These are phyloP conservation scores for Penicillium sp. DNA, from an alignment of 2,329 filamentous ascomycete species.

Conservation along the genomic window DNA sequence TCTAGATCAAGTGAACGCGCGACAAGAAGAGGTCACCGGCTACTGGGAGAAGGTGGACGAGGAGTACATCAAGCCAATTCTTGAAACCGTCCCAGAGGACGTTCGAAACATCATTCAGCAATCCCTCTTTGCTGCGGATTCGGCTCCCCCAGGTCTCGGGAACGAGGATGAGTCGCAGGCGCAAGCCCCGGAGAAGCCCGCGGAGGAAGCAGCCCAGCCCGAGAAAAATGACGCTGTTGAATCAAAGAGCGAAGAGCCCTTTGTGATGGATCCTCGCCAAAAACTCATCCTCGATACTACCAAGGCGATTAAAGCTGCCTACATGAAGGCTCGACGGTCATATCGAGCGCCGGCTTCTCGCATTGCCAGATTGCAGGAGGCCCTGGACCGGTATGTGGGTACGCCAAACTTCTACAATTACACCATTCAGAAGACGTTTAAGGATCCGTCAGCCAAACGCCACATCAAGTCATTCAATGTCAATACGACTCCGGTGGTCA, in stretches of 20 bases:
- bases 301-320: slow-evolving; percentile 72
- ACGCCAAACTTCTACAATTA: slow-evolving; percentile 97
- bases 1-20: slow-evolving; percentile 59
- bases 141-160: slow-evolving; percentile 4
- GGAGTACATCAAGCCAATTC: slow-evolving; percentile 66
- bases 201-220: slow-evolving; percentile 3
- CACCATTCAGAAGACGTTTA: slow-evolving; percentile 78
- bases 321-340: slow-evolving; percentile 71
- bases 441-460: slow-evolving; percentile 78
- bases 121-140: slow-evolving; percentile 34
- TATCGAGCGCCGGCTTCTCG: slow-evolving; percentile 74
- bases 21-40: slow-evolving; percentile 68
- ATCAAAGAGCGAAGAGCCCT: slow-evolving; percentile 13
- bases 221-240: slow-evolving; percentile 6
- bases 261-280: slow-evolving; percentile 24
- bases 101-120: slow-evolving; percentile 37
- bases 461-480: slow-evolving; percentile 89
- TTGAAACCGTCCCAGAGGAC: slow-evolving; percentile 42
- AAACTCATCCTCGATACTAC: slow-evolving; percentile 58
- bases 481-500: slow-evolving; percentile 69
- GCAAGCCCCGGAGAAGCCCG: slow-evolving; percentile 8
- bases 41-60: slow-evolving; percentile 84
- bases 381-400: slow-evolving; percentile 69
- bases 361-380: slow-evolving; percentile 66
- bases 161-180: slow-evolving; percentile 9